A percentile compares a stretch with the other conserved stretches of the same genome.
These are phyloP conservation scores for Aureobasidium sp. DNA, from an alignment of 2,329 filamentous ascomycete genomes.

Conservation along the genomic window DNA sequence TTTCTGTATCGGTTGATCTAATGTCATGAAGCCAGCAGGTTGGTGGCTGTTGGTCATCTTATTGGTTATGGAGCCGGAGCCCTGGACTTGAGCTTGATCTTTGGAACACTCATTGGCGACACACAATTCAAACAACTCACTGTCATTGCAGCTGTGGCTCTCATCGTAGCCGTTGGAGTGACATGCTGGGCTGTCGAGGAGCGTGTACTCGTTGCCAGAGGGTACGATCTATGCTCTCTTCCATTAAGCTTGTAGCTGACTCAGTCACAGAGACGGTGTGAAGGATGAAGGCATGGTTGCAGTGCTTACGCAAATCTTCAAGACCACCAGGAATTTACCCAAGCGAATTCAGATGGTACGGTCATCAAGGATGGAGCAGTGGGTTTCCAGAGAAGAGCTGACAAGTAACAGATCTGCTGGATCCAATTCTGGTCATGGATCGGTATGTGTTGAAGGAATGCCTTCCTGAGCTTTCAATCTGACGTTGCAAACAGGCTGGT, in stretches of 20 bases:
- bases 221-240: conserved; percentile 26
- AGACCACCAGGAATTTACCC: conserved; percentile 68
- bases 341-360: conserved; percentile 62
- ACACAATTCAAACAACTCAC: conserved; percentile 96
- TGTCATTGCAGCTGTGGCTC: conserved; percentile 64
- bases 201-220: conserved; percentile 59
- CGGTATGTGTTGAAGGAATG: conserved; percentile 36
- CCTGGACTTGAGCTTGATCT: conserved; percentile 67
- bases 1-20: background rate
- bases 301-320: conserved; percentile 62
- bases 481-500: conserved; percentile 56
- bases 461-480: conserved; percentile 10
- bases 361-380: background rate
- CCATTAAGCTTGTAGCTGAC: background rate
- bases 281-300: conserved; percentile 49
- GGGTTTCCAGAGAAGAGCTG: background rate
- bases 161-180: conserved; percentile 61
- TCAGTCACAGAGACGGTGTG: background rate
- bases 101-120: conserved; percentile 70
- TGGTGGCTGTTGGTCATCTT: conserved; percentile 78
- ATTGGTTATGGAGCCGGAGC: conserved; percentile 80
- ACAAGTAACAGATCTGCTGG: conserved; percentile 60
- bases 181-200: conserved; percentile 90
- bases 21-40: conserved; percentile 58
- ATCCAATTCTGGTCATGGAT: conserved; percentile 98